A percentile compares a stretch with the other conserved stretches of the same genome.
Evolutionary conservation across 306 rosid genomes (phyloP).

Genomic region (Clitoria ternatea): DNA sequence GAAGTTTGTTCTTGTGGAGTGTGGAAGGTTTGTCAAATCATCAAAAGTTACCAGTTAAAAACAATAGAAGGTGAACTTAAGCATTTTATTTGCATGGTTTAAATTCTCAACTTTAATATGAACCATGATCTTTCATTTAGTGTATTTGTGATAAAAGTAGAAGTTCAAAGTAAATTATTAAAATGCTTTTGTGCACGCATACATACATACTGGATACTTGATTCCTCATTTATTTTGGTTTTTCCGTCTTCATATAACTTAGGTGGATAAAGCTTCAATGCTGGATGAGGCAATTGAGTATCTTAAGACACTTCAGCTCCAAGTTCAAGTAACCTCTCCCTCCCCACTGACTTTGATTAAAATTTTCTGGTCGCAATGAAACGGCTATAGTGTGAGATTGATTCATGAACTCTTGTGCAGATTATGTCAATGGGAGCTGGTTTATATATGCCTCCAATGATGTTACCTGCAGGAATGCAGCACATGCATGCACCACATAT

Average conservation of each 20-base stretch:
- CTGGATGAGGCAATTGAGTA: constrained; percentile 99
- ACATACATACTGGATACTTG: background rate
- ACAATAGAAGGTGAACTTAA: constrained; percentile 14
- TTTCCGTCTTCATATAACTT: constrained; percentile 27
- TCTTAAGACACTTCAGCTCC: constrained; percentile 93
- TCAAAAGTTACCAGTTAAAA: background rate
- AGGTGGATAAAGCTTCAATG: constrained; percentile 99
- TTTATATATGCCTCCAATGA: constrained; percentile 81
- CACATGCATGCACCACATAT: constrained; percentile 68
- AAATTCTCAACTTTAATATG: constrained; percentile 1
- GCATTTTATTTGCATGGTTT: constrained; percentile 11
- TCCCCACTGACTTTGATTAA: background rate
- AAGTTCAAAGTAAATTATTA: background rate
- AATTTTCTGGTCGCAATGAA: constrained; percentile 7
- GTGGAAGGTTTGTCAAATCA: background rate
- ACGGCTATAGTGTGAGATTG: constrained; percentile 12
- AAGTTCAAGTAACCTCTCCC: constrained; percentile 66
- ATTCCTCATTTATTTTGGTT: constrained; percentile 27
- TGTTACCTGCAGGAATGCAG: constrained; percentile 77
- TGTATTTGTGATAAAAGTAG: background rate
- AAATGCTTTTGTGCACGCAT: background rate
- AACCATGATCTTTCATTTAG: constrained; percentile 4
- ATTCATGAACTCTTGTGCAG: constrained; percentile 45
- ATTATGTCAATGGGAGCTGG: constrained; percentile 99
- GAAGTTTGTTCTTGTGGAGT: constrained; percentile 20